Conservation (phyloP, 805 yeast species). For the Cephaloascus albidus region DNA sequence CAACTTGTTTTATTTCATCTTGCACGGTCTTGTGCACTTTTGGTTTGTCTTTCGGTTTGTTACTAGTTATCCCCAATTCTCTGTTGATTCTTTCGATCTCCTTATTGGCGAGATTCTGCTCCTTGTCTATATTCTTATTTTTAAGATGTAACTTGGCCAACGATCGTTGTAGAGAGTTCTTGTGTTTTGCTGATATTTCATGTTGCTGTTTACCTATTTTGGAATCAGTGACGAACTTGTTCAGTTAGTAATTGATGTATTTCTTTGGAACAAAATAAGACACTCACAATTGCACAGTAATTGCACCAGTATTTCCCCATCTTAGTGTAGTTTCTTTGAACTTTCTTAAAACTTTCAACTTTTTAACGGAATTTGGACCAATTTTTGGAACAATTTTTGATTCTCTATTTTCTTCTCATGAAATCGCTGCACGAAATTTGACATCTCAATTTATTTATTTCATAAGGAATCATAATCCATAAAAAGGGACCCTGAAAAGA, state of each 20-base stretch:
- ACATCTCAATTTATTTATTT: too few relatives aligned
- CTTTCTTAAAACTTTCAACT: too few relatives aligned
- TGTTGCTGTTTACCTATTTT: slow-evolving; percentile 19
- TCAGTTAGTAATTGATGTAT: background rate
- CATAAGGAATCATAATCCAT: too few relatives aligned
- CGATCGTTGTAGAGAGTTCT: slow-evolving; percentile 8
- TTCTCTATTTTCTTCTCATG: too few relatives aligned
- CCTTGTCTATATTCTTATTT: slow-evolving; percentile 9
- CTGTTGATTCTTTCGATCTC: slow-evolving; percentile 6
- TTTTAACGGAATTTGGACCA: too few relatives aligned
- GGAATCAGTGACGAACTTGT: slow-evolving; percentile 25
- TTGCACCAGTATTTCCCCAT: slow-evolving; percentile 27
- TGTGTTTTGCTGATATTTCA: slow-evolving; percentile 22
- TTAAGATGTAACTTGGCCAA: slow-evolving; percentile 14
- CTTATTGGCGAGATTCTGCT: slow-evolving; percentile 7
- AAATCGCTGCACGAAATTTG: too few relatives aligned
- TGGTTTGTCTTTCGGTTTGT: background rate
- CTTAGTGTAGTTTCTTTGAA: background rate
- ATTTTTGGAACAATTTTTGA: too few relatives aligned
- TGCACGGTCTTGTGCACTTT: too few relatives aligned
- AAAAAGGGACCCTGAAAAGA: too few relatives aligned
- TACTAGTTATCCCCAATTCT: slow-evolving; percentile 1
- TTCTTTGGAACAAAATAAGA: background rate
- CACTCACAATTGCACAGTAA: slow-evolving; percentile 22
- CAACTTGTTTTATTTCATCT: background rate